Conservation (phyloP, 352 stramenopile genomes). For the Pseudoperonospora humuli region DNA sequence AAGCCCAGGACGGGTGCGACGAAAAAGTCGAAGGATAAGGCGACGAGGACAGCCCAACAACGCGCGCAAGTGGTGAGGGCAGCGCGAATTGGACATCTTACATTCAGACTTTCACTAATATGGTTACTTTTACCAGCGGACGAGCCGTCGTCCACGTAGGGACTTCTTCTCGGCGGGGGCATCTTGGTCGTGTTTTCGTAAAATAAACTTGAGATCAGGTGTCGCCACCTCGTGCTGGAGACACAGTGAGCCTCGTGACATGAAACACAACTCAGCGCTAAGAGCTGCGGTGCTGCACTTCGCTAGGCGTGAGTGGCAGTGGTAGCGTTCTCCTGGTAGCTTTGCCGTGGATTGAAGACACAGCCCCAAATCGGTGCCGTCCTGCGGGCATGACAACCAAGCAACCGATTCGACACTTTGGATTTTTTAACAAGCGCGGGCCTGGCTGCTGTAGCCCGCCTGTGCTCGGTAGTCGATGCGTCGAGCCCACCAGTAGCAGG, state of each 20-base stretch:
- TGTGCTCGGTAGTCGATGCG: neutral
- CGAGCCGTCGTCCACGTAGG: neutral
- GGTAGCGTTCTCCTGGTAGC: slow-evolving; percentile 2
- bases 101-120: too few relatives aligned
- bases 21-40: slow-evolving; percentile 4
- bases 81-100: neutral
- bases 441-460: slow-evolving; percentile 14
- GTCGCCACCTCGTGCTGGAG: slow-evolving; percentile 13
- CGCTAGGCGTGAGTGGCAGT: neutral
- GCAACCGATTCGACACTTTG: slow-evolving; percentile 29
- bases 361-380: neutral
- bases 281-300: slow-evolving; percentile 16
- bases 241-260: slow-evolving; percentile 19
- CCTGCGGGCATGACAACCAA: slow-evolving; percentile 12
- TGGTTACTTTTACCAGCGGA: slow-evolving; percentile 9
- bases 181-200: neutral
- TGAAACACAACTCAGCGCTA: slow-evolving; percentile 5
- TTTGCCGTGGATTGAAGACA: slow-evolving; percentile 3
- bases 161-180: neutral
- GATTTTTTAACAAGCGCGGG: slow-evolving; percentile 11
- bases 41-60: slow-evolving; percentile 10
- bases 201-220: slow-evolving; percentile 10
- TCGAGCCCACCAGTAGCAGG: neutral
- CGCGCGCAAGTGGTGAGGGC: neutral
- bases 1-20: neutral